Evolutionary conservation across 1,139 yeast genomes (phyloP), one percentile per base, ranked within the genome.

Genomic region (Hemisphaericaspora xylofermentans): DNA sequence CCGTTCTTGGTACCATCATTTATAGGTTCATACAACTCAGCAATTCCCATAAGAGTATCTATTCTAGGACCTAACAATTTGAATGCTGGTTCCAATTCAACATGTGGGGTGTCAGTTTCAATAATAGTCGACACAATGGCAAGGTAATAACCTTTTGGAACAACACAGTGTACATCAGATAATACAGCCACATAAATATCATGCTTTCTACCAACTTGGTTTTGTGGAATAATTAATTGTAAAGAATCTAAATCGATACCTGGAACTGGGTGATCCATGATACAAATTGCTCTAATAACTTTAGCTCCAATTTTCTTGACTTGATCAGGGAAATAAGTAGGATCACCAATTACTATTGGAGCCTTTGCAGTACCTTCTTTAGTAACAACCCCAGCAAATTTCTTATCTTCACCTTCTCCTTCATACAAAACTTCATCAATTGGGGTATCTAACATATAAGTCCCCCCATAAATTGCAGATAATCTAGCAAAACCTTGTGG

Each of bases 401-500:
- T 84, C 45, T 63, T 63, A 24, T 80, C 81, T 17, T 76, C 82
- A 39, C 76, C 82, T 28, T 48, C 51, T 3, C 44, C 46, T 25
- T 48, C 49, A 61, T 84, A 89, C 41, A 85, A 75, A 24, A 89
- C 77, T 64, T 91, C 96, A 48, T 93, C 96, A 48, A 94, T 83
- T 40, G 97, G 96, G 36, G 96, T 91, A 63, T 89, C 96, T 60
- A 93, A 80, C 98, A 93, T 94, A 63, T 89, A 93, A 26, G 98
- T 93, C 58, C 99, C 98, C 50, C 99, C 99, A 58, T 93, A 91
- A 52, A 93, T 93, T 33, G 98, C 98, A 34, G 96, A 84, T 52
- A 93, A 79, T 62, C 99, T 80, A 14, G 98, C 97, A 71, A 93
- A 93, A 12, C 98, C 98, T 67, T 93, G 99, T 15, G 99, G 99